Evolutionary conservation across 768 basidiomycete species (phyloP).

Genomic region (Termitomyces sp.): DNA sequence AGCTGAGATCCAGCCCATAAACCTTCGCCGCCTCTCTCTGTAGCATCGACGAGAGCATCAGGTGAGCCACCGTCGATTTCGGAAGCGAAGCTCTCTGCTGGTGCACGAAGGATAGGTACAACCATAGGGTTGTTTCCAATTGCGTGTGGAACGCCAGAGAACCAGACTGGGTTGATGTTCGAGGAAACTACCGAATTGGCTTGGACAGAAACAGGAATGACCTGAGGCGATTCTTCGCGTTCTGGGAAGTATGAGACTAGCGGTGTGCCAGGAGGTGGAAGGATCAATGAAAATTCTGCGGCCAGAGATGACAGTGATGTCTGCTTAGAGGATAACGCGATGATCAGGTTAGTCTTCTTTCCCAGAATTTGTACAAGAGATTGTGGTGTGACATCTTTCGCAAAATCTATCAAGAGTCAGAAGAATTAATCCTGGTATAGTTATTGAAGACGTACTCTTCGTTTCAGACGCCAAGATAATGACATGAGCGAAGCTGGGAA

Average conservation of each 20-base stretch:
- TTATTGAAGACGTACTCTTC: conserved; percentile 55
- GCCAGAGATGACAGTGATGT: conserved; percentile 74
- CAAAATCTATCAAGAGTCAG: conserved; percentile 43
- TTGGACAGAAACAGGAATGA: conserved; percentile 61
- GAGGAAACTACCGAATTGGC: conserved; percentile 40
- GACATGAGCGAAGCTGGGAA: conserved; percentile 78
- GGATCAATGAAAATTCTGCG: conserved; percentile 86
- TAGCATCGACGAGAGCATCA: conserved; percentile 62
- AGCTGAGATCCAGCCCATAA: conserved; percentile 79
- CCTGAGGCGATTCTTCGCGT: conserved; percentile 54
- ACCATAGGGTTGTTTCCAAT: conserved; percentile 72
- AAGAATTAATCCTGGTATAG: not conserved
- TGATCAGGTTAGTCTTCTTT: conserved; percentile 74
- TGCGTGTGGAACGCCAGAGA: conserved; percentile 65
- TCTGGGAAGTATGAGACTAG: conserved; percentile 84
- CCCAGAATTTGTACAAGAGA: conserved; percentile 67
- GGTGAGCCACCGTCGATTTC: conserved; percentile 62
- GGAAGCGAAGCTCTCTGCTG: conserved; percentile 69
- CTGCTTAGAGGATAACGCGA: conserved; percentile 75
- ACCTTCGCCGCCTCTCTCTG: conserved; percentile 73
- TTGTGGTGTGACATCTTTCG: conserved; percentile 77
- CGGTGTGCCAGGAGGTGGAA: conserved; percentile 79
- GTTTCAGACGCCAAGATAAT: conserved; percentile 81
- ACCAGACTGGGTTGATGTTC: conserved; percentile 61
- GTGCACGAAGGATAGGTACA: conserved; percentile 77